Percentiles rank a stretch among this genome's conserved stretches.
Evolutionary conservation across 768 basidiomycete genomes (phyloP).

Genomic region (Tubosaeta sp.): DNA sequence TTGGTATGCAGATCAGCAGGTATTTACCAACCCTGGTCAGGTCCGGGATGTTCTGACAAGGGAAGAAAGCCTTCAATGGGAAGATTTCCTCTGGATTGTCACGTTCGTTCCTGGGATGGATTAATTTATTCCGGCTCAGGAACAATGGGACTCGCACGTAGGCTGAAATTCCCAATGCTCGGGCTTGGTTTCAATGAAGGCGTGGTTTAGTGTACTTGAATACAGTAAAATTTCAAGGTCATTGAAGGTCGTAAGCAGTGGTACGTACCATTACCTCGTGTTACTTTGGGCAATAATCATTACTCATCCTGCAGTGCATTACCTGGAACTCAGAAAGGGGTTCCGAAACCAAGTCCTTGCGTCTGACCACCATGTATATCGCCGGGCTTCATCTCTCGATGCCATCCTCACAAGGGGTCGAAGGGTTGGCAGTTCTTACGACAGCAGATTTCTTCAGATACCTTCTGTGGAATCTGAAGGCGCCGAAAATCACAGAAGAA

Average conservation of each 20-base stretch:
- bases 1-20: not conserved
- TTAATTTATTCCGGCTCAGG: not conserved
- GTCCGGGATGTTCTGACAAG: not conserved
- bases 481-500: not conserved
- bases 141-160: not conserved
- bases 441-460: constrained; percentile 24
- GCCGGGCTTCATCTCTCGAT: constrained; percentile 20
- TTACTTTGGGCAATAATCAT: not conserved
- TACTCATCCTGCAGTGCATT: constrained; percentile 17
- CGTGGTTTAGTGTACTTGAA: no score
- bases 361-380: constrained; percentile 24
- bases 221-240: not conserved
- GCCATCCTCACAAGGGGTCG: constrained; percentile 13
- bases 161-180: not conserved
- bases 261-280: no score
- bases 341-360: constrained; percentile 3
- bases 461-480: constrained; percentile 8
- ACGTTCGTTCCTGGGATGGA: not conserved
- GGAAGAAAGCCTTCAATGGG: not conserved
- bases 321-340: constrained; percentile 16
- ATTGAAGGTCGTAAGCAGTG: no score
- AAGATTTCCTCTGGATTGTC: not conserved
- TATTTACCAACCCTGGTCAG: not conserved
- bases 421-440: constrained; percentile 23
- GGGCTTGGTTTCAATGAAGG: not conserved